Conservation (phyloP, 768 basidiomycete species). For the Mrakia frigida region DNA sequence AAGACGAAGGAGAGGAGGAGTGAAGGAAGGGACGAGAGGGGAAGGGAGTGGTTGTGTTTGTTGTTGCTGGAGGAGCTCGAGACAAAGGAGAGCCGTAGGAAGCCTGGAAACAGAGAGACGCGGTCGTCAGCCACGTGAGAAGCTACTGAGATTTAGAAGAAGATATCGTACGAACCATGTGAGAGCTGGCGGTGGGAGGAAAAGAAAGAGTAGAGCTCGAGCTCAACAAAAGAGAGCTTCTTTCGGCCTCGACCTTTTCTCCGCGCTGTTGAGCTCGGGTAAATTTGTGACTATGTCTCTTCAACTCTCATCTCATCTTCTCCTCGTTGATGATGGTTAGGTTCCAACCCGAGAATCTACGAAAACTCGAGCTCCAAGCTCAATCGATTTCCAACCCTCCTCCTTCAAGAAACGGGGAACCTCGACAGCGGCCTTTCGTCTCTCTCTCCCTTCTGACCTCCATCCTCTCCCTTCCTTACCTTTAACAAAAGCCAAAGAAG, state of each 20-base stretch:
- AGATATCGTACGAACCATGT: not conserved
- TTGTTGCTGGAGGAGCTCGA: not conserved
- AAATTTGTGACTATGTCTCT: not conserved
- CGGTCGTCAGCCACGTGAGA: no score
- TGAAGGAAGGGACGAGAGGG: constrained; percentile 23
- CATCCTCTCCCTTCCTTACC: not conserved
- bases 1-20: not conserved
- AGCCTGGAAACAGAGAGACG: no score
- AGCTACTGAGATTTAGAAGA: not conserved
- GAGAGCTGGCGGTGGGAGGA: not conserved
- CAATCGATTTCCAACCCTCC: no score
- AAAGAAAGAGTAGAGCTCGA: not conserved
- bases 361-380: no score
- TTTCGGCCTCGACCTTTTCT: not conserved
- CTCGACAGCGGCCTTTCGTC: not conserved
- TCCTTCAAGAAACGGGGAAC: not conserved
- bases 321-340: not conserved
- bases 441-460: not conserved
- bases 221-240: not conserved
- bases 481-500: no score
- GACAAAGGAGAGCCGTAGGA: no score
- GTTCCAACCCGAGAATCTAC: not conserved
- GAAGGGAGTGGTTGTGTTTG: constrained; percentile 1
- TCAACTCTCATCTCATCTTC: not conserved
- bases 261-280: no score